Evolutionary conservation across 495 filamentous ascomycete species (phyloP).

Genomic region (Beverwykella pulmonaria): DNA sequence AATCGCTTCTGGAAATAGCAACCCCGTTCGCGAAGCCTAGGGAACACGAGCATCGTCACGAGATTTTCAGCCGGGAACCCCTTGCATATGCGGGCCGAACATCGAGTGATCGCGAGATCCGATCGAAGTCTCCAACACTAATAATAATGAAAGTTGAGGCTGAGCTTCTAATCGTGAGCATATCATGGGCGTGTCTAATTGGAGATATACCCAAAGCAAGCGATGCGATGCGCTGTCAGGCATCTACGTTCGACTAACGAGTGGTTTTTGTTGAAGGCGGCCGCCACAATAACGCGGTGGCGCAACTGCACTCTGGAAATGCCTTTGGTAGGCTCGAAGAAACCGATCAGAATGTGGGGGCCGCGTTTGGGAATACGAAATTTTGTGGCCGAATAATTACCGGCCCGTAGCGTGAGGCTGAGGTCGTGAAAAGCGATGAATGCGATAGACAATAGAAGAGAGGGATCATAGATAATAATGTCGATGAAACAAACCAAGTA

Average conservation of each 20-base stretch:
- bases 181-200: background rate
- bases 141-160: background rate
- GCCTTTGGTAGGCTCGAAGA: background rate
- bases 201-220: too few relatives aligned
- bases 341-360: background rate
- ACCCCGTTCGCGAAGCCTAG: background rate
- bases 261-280: background rate
- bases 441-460: background rate
- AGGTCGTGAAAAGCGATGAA: background rate
- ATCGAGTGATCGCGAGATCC: background rate
- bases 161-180: background rate
- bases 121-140: background rate
- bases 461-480: background rate
- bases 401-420: conserved; percentile 1
- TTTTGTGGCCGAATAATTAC: background rate
- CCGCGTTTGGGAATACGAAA: conserved; percentile 12
- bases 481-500: background rate
- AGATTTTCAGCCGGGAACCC: conserved; percentile 6
- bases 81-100: background rate
- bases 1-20: background rate
- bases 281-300: background rate
- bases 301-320: background rate
- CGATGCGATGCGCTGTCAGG: background rate
- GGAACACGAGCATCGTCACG: conserved; percentile 1
- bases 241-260: background rate